Conservation (phyloP, 1,284 basidiomycete genomes). For the Ustilago shanxiensis region DNA sequence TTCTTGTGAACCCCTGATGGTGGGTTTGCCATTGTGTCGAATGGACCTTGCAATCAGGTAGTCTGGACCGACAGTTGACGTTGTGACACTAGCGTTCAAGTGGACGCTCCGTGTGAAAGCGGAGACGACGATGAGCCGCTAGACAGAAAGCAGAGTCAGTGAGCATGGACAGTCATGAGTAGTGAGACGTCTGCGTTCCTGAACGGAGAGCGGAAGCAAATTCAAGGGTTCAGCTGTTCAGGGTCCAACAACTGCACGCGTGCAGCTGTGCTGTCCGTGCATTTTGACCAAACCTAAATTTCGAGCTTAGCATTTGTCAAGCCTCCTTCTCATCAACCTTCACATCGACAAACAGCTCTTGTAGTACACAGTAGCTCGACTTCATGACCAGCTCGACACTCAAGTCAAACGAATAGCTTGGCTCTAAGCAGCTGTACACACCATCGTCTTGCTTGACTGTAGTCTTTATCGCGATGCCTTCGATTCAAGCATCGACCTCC, state of each 20-base stretch:
- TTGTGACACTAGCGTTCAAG: too few relatives aligned
- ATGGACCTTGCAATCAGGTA: too few relatives aligned
- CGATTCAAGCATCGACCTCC: conserved; percentile 3
- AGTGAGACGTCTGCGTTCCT: neutral
- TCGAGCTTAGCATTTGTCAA: neutral
- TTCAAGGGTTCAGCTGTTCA: neutral
- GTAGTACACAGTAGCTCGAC: too few relatives aligned
- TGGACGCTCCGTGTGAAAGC: too few relatives aligned
- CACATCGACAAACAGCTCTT: neutral
- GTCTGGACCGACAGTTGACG: too few relatives aligned
- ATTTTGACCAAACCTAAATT: neutral
- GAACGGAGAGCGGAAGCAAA: neutral
- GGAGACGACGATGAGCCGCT: too few relatives aligned
- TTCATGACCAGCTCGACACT: neutral
- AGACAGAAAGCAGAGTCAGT: too few relatives aligned
- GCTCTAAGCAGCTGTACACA: neutral
- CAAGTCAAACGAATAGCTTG: too few relatives aligned
- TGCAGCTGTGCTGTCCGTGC: neutral
- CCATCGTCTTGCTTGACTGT: neutral
- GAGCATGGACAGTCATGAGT: too few relatives aligned
- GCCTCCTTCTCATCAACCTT: neutral
- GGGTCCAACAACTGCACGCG: neutral
- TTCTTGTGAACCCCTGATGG: too few relatives aligned
- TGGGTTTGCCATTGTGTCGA: too few relatives aligned
- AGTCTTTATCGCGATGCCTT: neutral